phyloP scores from a whole-genome alignment of 192 early-diverging fungal genomes.

The Pilaira anomala region DNA sequence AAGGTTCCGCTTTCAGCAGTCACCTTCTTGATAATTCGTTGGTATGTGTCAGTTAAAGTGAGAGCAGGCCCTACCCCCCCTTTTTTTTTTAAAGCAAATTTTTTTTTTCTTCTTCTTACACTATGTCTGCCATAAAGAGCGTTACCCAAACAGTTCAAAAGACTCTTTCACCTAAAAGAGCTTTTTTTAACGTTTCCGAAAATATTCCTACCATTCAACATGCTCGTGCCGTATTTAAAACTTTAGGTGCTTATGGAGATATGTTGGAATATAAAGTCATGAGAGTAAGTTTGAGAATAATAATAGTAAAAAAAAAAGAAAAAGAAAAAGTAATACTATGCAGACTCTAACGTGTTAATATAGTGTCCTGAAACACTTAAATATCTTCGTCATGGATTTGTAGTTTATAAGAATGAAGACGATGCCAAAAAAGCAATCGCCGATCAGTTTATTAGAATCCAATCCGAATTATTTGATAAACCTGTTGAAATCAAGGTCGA shows the following conservation, averaged over 20 bases:
- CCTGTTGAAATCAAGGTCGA: conserved; percentile 20
- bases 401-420: conserved; percentile 26
- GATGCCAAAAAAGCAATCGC: conserved; percentile 20
- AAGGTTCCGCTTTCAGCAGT: no score
- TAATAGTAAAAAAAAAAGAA: background rate
- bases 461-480: conserved; percentile 14
- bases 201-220: conserved; percentile 11
- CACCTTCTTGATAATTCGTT: no score
- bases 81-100: no score
- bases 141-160: background rate
- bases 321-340: background rate
- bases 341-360: background rate
- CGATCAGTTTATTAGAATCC: conserved; percentile 22
- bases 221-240: conserved; percentile 27
- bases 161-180: conserved; percentile 2
- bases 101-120: no score
- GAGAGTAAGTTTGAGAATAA: conserved; percentile 21
- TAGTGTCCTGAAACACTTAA: conserved; percentile 31
- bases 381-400: conserved; percentile 30
- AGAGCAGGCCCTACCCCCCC: no score
- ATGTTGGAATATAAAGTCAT: conserved; percentile 34
- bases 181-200: conserved; percentile 20
- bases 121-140: no score
- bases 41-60: no score
- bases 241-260: conserved; percentile 27